A percentile compares a stretch with the other conserved stretches of the same genome.
Conservation (phyloP, 768 basidiomycete genomes). For the Auricularia auricula-judae region DNA sequence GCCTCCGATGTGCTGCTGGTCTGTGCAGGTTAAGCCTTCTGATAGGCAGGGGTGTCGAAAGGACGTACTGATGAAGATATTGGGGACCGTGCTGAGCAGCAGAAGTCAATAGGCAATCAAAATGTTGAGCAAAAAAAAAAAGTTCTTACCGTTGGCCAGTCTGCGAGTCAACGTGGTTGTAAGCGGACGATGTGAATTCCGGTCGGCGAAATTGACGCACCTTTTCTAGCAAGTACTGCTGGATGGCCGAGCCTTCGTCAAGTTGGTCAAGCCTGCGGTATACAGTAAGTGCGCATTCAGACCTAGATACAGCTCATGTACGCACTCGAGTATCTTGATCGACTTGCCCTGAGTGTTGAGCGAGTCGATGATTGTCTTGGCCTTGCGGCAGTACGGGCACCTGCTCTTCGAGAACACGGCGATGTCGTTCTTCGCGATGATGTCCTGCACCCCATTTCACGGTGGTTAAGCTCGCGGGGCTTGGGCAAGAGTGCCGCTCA, state of each 20-base stretch:
- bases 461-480: no score
- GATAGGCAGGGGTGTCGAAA: neutral
- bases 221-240: slow-evolving; percentile 50
- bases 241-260: slow-evolving; percentile 51
- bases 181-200: neutral
- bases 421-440: slow-evolving; percentile 40
- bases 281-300: neutral
- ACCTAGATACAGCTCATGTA: neutral
- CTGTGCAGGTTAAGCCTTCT: neutral
- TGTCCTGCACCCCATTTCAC: slow-evolving; percentile 20
- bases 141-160: neutral
- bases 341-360: slow-evolving; percentile 25
- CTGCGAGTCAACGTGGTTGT: neutral
- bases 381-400: slow-evolving; percentile 41
- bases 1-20: slow-evolving; percentile 16
- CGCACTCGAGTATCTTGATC: slow-evolving; percentile 38
- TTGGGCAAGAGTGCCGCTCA: no score
- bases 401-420: slow-evolving; percentile 50
- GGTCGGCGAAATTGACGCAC: slow-evolving; percentile 37
- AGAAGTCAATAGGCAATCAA: neutral
- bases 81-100: slow-evolving; percentile 46
- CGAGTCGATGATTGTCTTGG: slow-evolving; percentile 35
- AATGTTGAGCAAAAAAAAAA: neutral
- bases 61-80: slow-evolving; percentile 57
- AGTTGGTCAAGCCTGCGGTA: slow-evolving; percentile 42